These are phyloP conservation scores for Discostella stelligeroides DNA, from an alignment of 108 stramenopile species.

Conservation along the genomic window DNA sequence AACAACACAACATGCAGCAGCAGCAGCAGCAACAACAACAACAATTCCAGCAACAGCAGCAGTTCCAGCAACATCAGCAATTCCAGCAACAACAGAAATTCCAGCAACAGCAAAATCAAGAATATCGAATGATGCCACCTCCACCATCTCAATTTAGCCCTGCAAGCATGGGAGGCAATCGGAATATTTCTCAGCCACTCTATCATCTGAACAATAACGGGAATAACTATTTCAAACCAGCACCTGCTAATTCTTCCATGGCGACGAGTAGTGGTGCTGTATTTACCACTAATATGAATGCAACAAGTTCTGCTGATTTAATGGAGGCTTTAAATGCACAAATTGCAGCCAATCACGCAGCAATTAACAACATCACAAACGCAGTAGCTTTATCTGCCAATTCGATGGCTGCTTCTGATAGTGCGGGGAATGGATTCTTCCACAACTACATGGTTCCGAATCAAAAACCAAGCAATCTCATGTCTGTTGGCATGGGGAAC, in stretches of 20 bases:
- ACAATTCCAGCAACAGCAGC: no score
- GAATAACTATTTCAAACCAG: neutral
- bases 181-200: neutral
- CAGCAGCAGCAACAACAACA: conserved; percentile 33
- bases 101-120: no score
- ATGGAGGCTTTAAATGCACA: conserved; percentile 45
- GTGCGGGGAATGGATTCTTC: neutral
- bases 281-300: neutral
- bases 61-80: no score
- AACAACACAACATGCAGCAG: no score
- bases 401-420: neutral
- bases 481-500: neutral
- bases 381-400: neutral
- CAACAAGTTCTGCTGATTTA: conserved; percentile 21
- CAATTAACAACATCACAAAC: conserved; percentile 16
- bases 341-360: conserved; percentile 21
- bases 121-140: conserved; percentile 44
- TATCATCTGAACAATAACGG: neutral
- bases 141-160: neutral
- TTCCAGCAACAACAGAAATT: no score
- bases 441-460: neutral
- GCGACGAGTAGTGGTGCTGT: neutral
- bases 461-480: neutral
- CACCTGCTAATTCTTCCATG: neutral
- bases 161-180: neutral